Base-by-base conservation (phyloP, 2,329 filamentous ascomycete genomes). In the Cadophora sp. region DNA sequence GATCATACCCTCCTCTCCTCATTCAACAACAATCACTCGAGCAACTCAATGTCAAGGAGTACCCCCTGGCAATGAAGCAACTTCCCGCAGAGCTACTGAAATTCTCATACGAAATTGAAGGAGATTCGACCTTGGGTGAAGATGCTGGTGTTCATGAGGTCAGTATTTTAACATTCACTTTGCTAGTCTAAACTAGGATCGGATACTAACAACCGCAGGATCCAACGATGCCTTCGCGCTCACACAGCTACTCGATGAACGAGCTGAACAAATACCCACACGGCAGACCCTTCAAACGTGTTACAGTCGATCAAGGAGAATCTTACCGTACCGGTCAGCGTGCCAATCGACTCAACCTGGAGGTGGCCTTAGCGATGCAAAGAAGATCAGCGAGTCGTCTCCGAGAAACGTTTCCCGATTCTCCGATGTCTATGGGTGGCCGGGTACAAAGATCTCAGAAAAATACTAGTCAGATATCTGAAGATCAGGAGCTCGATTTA, bases 31-130 rank as follows among this genome's bases (percentile, higher is more conserved):
- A 72, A 59, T 60, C 71, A 22, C 84, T 94, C 41, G 83, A 86
- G 67, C 85, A 89, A 63, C 87, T 97, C 66, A 94, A 98, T 79
- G 85, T 91, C 16, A 97, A 96, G 78, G 89, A 96, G 74, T 99
- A 97, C 78, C 96, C 96, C 47, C 83, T 99, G 36, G 95, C 95
- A 45, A 85, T 87, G 69, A 89, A 92, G 59, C 91, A 93, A 0
- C 97, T 94, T 1, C 96, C 96, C 1, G 86, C 89, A 18, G 89
- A 91, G 61, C 82, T 99, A 68, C 88, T 89, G 70, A 89, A 89
- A 65, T 91, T 98, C 76, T 89, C 87, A 48, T 94, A 97, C 73
- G 88, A 90, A 61, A 81, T 91, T 43, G 86, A 87, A 58, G 86
- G 88, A 53, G 82, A 83, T n/a, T 33, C 67, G 24, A 64, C 70